phyloP scores from a whole-genome alignment of 768 basidiomycete genomes.

The Brasilioporus rufonigricans region DNA sequence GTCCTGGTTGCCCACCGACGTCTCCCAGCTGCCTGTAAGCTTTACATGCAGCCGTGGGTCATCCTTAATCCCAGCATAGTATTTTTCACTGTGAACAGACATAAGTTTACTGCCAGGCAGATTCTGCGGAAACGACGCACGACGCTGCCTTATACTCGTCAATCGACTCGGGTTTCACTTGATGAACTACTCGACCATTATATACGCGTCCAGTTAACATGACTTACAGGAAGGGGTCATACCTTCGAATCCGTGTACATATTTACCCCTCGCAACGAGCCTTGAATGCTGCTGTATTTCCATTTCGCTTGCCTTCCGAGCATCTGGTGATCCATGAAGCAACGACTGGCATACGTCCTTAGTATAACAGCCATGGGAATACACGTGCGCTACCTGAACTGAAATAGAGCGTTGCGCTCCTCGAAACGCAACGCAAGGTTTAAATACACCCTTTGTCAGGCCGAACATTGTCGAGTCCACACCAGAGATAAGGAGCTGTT shows the following conservation, averaged over 20 bases:
- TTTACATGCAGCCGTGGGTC: slow-evolving; percentile 77
- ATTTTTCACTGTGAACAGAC: slow-evolving; percentile 58
- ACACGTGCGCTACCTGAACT: slow-evolving; percentile 50
- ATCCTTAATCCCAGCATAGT: slow-evolving; percentile 77
- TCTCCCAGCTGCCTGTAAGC: slow-evolving; percentile 93
- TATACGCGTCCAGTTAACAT: not conserved
- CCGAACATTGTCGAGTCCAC: slow-evolving; percentile 21
- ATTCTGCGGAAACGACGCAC: slow-evolving; percentile 42
- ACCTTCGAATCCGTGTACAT: slow-evolving; percentile 90
- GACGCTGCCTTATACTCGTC: slow-evolving; percentile 88
- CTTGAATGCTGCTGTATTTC: slow-evolving; percentile 81
- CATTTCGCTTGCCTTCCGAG: slow-evolving; percentile 76
- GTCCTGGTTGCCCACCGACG: slow-evolving; percentile 86
- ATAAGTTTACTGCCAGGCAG: slow-evolving; percentile 2
- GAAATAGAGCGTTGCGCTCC: slow-evolving; percentile 51
- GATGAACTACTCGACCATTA: slow-evolving; percentile 58
- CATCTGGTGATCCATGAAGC: slow-evolving; percentile 91
- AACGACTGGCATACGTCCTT: slow-evolving; percentile 55
- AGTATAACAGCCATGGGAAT: slow-evolving; percentile 27
- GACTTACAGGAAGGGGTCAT: slow-evolving; percentile 1
- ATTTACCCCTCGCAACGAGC: slow-evolving; percentile 90
- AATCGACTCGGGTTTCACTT: slow-evolving; percentile 75
- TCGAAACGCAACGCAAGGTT: slow-evolving; percentile 13
- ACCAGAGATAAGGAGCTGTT: slow-evolving; percentile 1
- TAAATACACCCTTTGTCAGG: slow-evolving; percentile 15